Conservation (phyloP, 2,329 filamentous ascomycete genomes). For the Tolypocladium capitatum region DNA sequence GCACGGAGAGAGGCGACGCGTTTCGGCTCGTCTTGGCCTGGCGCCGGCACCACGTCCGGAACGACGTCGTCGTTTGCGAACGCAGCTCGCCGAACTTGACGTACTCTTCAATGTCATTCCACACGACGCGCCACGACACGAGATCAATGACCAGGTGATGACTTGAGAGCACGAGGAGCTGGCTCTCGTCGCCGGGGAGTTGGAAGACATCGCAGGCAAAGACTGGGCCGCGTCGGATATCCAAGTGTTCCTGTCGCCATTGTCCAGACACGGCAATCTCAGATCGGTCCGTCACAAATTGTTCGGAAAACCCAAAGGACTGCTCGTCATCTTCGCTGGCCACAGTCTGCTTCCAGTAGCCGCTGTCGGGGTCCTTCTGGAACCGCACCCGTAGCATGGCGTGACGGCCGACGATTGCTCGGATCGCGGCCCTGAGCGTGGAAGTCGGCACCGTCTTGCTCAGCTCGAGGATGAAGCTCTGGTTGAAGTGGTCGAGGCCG, state of each 20-base stretch:
- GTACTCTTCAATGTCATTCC: conserved; percentile 6
- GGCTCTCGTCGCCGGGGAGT: conserved; percentile 1
- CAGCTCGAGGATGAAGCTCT: conserved; percentile 27
- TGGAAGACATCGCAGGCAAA: conserved; percentile 9
- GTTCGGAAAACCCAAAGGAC: conserved; percentile 1
- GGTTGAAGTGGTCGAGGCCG: conserved; percentile 26
- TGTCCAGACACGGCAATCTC: background rate
- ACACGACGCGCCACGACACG: conserved; percentile 32
- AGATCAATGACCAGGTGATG: conserved; percentile 23
- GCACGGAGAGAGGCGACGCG: conserved; percentile 1
- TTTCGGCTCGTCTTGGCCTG: conserved; percentile 1
- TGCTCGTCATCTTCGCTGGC: conserved; percentile 1
- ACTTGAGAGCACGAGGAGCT: conserved; percentile 3
- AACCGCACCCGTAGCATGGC: conserved; percentile 24
- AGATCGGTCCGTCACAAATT: background rate
- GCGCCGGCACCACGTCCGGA: conserved; percentile 19
- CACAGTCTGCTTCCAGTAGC: conserved; percentile 12
- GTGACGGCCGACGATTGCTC: conserved; percentile 16
- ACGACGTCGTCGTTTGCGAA: conserved; percentile 11
- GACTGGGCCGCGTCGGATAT: conserved; percentile 8
- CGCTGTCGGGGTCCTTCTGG: background rate
- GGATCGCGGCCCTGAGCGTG: conserved; percentile 9
- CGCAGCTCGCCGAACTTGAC: conserved; percentile 1
- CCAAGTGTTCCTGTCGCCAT: conserved; percentile 3
- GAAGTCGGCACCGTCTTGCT: conserved; percentile 3